Base-by-base conservation (phyloP, 2,329 filamentous ascomycete genomes). In the Helminthosporium solani region DNA sequence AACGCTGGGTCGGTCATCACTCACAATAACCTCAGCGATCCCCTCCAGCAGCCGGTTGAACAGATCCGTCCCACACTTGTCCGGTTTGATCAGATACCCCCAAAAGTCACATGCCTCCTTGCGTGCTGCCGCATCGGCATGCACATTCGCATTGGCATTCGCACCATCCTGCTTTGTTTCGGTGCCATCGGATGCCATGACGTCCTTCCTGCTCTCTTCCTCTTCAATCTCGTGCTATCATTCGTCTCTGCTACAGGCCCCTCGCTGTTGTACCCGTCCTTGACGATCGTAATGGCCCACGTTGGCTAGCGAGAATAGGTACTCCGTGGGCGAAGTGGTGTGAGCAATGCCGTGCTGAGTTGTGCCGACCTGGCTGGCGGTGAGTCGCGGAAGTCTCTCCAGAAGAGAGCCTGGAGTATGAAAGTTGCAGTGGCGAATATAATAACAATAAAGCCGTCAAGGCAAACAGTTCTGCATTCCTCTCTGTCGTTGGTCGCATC, bases 11-110 rank as follows among this genome's bases (percentile, higher is more conserved):
- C n/a, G n/a, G n/a, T n/a, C n/a, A 34, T 21, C 40, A 61, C 66
- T 63, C 50, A 77, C 74, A 56, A 78, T 77, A 35, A 71, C 60
- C 36, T 73, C 63, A 41, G 75, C 75, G 44, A 78, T 67, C 18
- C 75, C 76, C 45, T 67, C 64, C 21, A 78, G 64, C 42, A 78
- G 54, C 21, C 69, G 62, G 57, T 78, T 73, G 33, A 78, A 64
- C 53, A 68, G 65, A 19, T 74, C 69, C 3, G 74, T 77, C 25
- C 75, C 75, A 43, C 73, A 76, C 58, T 77, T 78, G 67, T 78
- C 75, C n/a, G 66, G 58, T 57, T 75, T 73, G 63, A 78, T 74
- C 30, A 78, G 60, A 51, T 76, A 77, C 11, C 74, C 75, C 75
- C 75, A 78, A 53, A 76, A 77, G 50, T 78, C 67, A 42, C 66